Evolutionary conservation across 805 yeast species (phyloP).

Genomic region (Candida maesae): DNA sequence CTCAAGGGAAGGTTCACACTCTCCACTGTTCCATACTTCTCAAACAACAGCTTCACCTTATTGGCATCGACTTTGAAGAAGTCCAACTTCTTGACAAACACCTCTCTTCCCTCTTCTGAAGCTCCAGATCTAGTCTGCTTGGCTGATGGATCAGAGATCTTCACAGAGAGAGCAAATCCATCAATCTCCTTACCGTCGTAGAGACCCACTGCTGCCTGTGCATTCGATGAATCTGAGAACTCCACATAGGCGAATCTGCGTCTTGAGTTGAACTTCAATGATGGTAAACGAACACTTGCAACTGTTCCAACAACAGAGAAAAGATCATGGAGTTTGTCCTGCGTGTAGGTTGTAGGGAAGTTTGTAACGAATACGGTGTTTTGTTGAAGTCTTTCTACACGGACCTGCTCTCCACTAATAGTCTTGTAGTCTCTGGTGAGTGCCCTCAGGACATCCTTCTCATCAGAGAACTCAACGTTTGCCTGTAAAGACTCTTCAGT

Average conservation of each 20-base stretch:
- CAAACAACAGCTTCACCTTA: conserved; percentile 39
- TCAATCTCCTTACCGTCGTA: conserved; percentile 38
- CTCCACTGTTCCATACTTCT: conserved; percentile 50
- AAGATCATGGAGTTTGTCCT: conserved; percentile 34
- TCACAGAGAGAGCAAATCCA: conserved; percentile 47
- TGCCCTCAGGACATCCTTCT: conserved; percentile 50
- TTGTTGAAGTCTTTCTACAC: conserved; percentile 41
- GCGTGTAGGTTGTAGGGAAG: conserved; percentile 54
- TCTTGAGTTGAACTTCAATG: conserved; percentile 47
- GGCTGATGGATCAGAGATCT: conserved; percentile 56
- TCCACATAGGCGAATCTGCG: conserved; percentile 78
- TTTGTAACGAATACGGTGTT: conserved; percentile 71
- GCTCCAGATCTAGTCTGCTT: conserved; percentile 41
- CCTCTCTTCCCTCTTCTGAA: conserved; percentile 51
- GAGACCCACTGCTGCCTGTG: conserved; percentile 37
- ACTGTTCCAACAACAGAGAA: conserved; percentile 42
- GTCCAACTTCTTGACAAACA: conserved; percentile 52
- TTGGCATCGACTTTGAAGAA: conserved; percentile 38
- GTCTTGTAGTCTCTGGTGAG: conserved; percentile 54
- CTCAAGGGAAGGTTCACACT: conserved; percentile 46
- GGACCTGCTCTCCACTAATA: conserved; percentile 39
- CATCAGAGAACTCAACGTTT: conserved; percentile 52
- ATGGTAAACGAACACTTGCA: conserved; percentile 58
- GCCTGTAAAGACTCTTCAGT: conserved; percentile 35
- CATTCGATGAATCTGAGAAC: conserved; percentile 39